Conservation (phyloP, 179 eudicot genomes). For the Actinidia polygama region DNA sequence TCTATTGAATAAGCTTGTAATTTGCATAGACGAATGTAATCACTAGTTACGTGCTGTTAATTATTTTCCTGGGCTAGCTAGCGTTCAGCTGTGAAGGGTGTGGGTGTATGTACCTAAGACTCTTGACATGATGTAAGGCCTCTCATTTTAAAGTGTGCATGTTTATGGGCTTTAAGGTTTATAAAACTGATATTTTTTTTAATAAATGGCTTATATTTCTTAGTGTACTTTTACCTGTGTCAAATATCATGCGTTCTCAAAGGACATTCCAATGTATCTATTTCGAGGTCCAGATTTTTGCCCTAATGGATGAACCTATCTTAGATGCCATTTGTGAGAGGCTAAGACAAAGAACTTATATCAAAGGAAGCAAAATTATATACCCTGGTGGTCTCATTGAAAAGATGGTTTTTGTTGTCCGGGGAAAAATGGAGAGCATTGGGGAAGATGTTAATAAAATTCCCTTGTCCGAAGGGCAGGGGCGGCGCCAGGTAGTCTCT, state of each 20-base stretch:
- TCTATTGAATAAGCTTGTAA: no score
- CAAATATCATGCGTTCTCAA: neutral
- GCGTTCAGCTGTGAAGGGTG: no score
- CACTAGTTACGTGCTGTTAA: no score
- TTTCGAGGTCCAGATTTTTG: slow-evolving; percentile 45
- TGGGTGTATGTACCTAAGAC: no score
- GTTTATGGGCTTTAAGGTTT: neutral
- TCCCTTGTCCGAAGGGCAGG: slow-evolving; percentile 52
- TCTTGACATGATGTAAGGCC: no score
- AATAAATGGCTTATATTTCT: neutral
- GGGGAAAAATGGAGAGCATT: slow-evolving; percentile 77
- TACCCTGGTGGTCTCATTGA: slow-evolving; percentile 61
- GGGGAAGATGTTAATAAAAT: slow-evolving; percentile 55
- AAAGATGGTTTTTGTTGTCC: slow-evolving; percentile 82
- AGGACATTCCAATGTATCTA: neutral
- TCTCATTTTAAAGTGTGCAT: neutral
- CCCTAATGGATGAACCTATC: slow-evolving; percentile 49
- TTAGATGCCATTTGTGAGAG: slow-evolving; percentile 78
- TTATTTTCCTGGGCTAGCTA: no score
- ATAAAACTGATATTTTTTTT: neutral
- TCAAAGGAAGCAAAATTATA: slow-evolving; percentile 61
- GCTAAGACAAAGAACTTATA: slow-evolving; percentile 70
- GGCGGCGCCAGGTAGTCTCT: no score
- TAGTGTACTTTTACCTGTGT: neutral
- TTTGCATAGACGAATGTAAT: no score